Evolutionary conservation across 2,329 filamentous ascomycete genomes (phyloP).

Genomic region (Xylariaceae sp.): DNA sequence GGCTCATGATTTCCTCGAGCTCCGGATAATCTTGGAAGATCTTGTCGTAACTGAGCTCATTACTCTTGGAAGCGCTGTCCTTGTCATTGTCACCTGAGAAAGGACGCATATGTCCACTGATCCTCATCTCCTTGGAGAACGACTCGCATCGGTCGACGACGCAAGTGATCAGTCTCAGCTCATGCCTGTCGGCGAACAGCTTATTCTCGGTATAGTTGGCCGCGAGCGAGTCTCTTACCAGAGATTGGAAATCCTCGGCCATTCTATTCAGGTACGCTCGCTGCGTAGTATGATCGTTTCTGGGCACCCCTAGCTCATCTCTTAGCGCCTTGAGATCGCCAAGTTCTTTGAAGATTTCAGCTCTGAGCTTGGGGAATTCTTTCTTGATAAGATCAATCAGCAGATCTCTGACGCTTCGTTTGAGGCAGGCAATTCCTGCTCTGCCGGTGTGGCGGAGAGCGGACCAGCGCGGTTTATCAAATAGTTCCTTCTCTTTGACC

Average conservation of each 20-base stretch:
- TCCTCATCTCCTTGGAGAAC: conserved; percentile 20
- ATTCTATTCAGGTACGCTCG: conserved; percentile 25
- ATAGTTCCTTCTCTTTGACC: conserved; percentile 34
- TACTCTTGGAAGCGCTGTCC: background rate
- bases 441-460: conserved; percentile 5
- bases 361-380: conserved; percentile 27
- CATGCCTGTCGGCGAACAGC: conserved; percentile 17
- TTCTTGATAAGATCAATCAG: conserved; percentile 37
- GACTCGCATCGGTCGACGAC: conserved; percentile 23
- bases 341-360: conserved; percentile 20
- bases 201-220: conserved; percentile 21
- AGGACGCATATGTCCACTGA: conserved; percentile 24
- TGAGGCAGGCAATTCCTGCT: conserved; percentile 31
- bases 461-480: conserved; percentile 33
- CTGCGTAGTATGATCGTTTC: conserved; percentile 22
- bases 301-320: conserved; percentile 22
- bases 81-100: conserved; percentile 1
- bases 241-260: conserved; percentile 26
- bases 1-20: conserved; percentile 27
- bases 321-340: conserved; percentile 3
- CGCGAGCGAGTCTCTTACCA: conserved; percentile 21
- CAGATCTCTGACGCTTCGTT: conserved; percentile 31
- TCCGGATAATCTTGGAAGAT: conserved; percentile 13
- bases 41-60: background rate
- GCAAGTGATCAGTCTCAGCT: conserved; percentile 28